Evolutionary conservation across 2,329 filamentous ascomycete species (phyloP).

Genomic region (Aspergillus luchuensis): DNA sequence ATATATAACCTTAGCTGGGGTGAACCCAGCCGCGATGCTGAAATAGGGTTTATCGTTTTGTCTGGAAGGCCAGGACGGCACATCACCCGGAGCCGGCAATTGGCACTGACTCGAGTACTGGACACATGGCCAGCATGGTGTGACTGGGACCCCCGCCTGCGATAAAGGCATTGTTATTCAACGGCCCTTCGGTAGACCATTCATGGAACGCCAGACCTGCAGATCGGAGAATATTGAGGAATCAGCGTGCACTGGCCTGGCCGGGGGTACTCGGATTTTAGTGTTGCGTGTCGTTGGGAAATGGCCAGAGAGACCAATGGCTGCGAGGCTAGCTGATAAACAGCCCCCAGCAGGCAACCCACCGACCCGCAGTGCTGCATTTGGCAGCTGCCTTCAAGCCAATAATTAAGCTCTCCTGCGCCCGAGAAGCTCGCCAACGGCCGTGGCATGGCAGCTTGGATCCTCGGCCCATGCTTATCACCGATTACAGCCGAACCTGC

Average conservation of each 20-base stretch:
- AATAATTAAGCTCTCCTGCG: background rate
- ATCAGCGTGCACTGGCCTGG: background rate
- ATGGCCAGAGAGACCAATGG: background rate
- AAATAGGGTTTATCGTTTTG: background rate
- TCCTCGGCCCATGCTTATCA: background rate
- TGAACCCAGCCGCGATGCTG: background rate
- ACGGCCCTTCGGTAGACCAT: background rate
- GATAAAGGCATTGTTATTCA: background rate
- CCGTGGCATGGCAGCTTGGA: background rate
- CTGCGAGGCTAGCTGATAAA: background rate
- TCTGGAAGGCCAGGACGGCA: background rate
- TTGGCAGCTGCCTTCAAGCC: background rate
- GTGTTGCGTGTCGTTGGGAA: background rate
- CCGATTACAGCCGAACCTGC: conserved; percentile 16
- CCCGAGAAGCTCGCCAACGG: background rate
- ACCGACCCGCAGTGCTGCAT: background rate
- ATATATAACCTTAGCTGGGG: background rate
- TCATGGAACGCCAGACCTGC: background rate
- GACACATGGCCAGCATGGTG: background rate
- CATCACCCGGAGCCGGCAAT: background rate
- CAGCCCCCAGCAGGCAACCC: background rate
- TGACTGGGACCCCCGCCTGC: background rate
- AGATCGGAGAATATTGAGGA: background rate
- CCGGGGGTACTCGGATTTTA: background rate
- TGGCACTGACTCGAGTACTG: background rate